Evolutionary conservation across 2,329 filamentous ascomycete genomes (phyloP), one percentile per base, ranked within the genome.

Genomic region (Alternaria incomplexa): DNA sequence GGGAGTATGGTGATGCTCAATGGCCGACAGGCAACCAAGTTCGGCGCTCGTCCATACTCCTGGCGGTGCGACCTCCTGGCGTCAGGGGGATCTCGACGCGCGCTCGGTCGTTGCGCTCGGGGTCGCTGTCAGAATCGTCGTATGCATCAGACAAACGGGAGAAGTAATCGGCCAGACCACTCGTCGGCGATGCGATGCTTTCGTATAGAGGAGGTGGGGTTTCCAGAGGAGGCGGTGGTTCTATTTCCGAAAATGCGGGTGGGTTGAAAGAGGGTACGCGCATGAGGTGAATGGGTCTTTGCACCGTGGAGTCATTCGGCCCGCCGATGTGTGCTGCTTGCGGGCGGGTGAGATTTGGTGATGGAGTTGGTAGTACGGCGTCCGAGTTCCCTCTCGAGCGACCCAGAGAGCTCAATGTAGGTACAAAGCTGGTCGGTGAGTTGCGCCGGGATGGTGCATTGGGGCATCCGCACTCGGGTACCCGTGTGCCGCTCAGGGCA

Each of bases 161-260:
- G 77, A 97, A 97, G 79, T 97, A 97, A 73, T 97, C 94, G 2
- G 93, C 91, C 50, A 97, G 79, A 0, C 87, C 87, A 12, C 78
- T 90, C 80, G 82, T 93, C 79, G 77, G 93, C 15, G 90, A 91
- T 1, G 96, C 88, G 40, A 96, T 91, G 4, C 86, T 85, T 62
- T 95, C 92, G 77, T 97, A 97, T 61, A 91, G 89, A 1, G 94
- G 94, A 8, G 94, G 94, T 1, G 93, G 93, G 0, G 93, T 96
- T 67, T 91, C 84, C 15, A 91, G 79, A 1, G 90, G 89, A 54
- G 91, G 91, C 5, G 92, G 91, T 0, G 91, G 89, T 6, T 89
- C 86, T 56, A 96, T 91, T 6, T 93, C 93, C 65, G 96, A 90
- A 74, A 97, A 97, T 0, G 92, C 88, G 0, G 94, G 93, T 2